Conservation (phyloP, 169 alveolate genomes). For the Plasmodium vinckei region DNA sequence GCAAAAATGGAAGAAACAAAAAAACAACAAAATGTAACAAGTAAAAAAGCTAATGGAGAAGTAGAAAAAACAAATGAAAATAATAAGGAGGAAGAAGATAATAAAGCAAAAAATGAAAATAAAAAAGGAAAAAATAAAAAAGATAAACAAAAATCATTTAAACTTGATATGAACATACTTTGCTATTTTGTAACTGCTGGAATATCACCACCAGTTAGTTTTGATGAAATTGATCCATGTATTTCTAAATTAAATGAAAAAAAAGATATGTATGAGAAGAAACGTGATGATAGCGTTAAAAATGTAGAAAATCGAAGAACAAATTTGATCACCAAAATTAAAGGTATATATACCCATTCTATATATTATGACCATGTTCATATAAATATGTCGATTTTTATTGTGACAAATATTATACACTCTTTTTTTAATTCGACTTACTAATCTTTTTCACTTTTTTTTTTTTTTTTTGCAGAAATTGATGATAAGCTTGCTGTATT, state of each 20-base stretch:
- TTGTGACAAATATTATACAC: neutral
- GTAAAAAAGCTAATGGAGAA: constrained; percentile 60
- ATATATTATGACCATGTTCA: neutral
- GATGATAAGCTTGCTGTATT: constrained; percentile 16
- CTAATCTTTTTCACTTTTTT: neutral
- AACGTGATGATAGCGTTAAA: constrained; percentile 80
- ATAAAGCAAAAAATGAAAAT: constrained; percentile 30
- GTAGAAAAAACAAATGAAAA: constrained; percentile 1
- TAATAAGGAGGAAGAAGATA: constrained; percentile 36
- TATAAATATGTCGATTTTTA: neutral
- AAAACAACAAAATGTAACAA: constrained; percentile 16
- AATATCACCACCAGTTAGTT: constrained; percentile 83
- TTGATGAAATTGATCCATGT: constrained; percentile 80
- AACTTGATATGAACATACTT: constrained; percentile 84
- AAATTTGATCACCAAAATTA: constrained; percentile 76
- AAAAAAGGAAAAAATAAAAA: constrained; percentile 80
- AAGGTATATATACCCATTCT: constrained; percentile 15
- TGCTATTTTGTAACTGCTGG: constrained; percentile 86
- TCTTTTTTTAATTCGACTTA: neutral
- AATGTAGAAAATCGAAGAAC: constrained; percentile 81
- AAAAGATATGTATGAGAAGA: constrained; percentile 76
- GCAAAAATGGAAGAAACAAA: constrained; percentile 41
- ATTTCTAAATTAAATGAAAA: constrained; percentile 77
- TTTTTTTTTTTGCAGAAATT: constrained; percentile 29
- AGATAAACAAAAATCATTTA: constrained; percentile 75